Evolutionary conservation across 2,329 filamentous ascomycete species (phyloP), one percentile per base, ranked within the genome.

Genomic region (Botrytis deweyae): DNA sequence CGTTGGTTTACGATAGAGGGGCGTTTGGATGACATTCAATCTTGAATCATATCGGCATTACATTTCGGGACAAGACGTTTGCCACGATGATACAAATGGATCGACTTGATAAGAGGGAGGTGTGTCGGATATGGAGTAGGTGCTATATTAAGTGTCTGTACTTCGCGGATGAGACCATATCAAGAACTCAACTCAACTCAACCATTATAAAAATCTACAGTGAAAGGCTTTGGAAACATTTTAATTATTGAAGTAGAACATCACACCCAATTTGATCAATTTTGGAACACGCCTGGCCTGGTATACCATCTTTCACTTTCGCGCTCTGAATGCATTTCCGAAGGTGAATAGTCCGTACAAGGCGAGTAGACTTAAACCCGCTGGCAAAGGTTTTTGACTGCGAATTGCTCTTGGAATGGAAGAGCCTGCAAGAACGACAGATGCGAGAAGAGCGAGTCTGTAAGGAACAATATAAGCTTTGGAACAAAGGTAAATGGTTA

Each of bases 381-480:
- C 87, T 0, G 96, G 95, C 70, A 99, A 88, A 0, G 93, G 93
- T 88, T 98, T 99, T 78, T 88, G 87, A 61, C 91, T 88, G 82
- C 90, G 93, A 80, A 99, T 90, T 7, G 94, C 96, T 70, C 96
- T 88, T 20, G 96, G 96, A 75, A 98, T 91, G 2, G 93, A 92
- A 61, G 92, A 92, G 33, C 94, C 94, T 61, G 88, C 95, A 52
- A 99, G 88, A 40, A 98, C 85, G n/a, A 94, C 80, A 0, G 93
- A 97, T 7, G 96, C 96, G 62, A 98, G 86, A 16, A 99, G 87
- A n/a, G 92, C 93, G 62, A 97, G 86, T 84, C 71, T 73, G 33
- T 42, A 61, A 33, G 49, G 40, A 44, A 62, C 40, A 42, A 18
- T 14, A 62, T 73, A 42, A 73, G 64, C 66, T 36, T 49, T 52